Evolutionary conservation across 2,329 filamentous ascomycete species (phyloP), one percentile per base, ranked within the genome.

Genomic region (Hymenoscyphus scutula): DNA sequence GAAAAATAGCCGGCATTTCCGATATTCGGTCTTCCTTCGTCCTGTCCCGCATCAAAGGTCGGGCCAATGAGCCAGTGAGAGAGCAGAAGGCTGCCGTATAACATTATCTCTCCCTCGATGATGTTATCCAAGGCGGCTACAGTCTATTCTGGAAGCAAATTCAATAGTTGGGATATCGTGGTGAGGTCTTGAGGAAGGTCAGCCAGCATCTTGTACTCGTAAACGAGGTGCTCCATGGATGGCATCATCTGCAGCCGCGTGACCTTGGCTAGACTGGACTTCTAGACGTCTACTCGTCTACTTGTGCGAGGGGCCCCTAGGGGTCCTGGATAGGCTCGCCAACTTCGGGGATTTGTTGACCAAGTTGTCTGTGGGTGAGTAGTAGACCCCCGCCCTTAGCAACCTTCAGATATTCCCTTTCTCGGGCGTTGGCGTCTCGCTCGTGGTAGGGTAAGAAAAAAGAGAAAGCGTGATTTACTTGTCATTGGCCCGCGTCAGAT

Each of bases 341-440:
- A 48, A 48, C 41, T 48, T 48, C 41, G 41, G 41, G 41, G 41
- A 48, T 48, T 48, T 48, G 41, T 48, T 48, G 41, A 48, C 41
- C 41, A 48, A 48, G 41, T 48, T 48, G 41, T 48, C 41, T 48
- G 41, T 48, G 41, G 41, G 41, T 48, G 19, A 23, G n/a, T 7
- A 10, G 13, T 17, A 8, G 41, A 48, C 6, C 41, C 41, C 41
- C 19, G 41, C 41, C 19, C 41, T 48, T 48, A 48, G 41, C n/a
- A 48, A 48, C 19, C 13, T 11, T 48, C 41, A 48, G n/a, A 48
- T 48, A 48, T 23, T 48, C 19, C 41, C 23, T 11, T 48, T 23
- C 19, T 48, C 41, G 41, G 41, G 41, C 41, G 25, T 32, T 32
- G 53, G 53, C 53, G 53, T 54, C 53, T 29, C 25, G 53, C 53